Evolutionary conservation across 1,139 yeast genomes (phyloP), one percentile per base, ranked within the genome.

Genomic region (Pneumocystis canis): DNA sequence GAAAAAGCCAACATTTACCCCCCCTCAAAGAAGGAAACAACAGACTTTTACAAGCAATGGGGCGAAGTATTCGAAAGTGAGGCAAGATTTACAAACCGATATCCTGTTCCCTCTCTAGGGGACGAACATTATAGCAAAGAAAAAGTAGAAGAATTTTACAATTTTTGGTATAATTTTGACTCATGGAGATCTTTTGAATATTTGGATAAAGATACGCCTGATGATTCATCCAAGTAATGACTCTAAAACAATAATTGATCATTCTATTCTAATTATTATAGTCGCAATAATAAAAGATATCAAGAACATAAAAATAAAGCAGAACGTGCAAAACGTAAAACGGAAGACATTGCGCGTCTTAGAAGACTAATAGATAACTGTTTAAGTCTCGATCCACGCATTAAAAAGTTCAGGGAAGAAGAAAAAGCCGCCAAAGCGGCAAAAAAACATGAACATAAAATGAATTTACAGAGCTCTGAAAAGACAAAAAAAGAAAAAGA

Each of bases 161-260:
- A 81, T 65, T 89, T 88, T 81, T 92, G 94, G 92, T 89, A 89
- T 77, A 86, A 87, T 75, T 89, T 92, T 71, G 97, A 92, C 75
- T 92, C 98, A 39, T 92, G 99, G 99, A 89, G 96, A 80, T 80
- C 96, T 60, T 92, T 92, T 74, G 99, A 92, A 79, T 92, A 90
- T 79, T 83, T 90, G 75, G 99, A 92, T 74, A 98, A 92, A 79
- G 99, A 92, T 75, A 97, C 90, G 73, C 99, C 99, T 69, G 99
- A 92, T 79, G 99, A 92, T 78, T 87, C 97, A 67, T 88, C 96
- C 67, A 94, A 92, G 59, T 57, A 39, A n/a, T 57, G 25, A 84
- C 20, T 3, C 37, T 5, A n/a, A 40, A 40, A 18, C 41, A 40
- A 18, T n/a, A 18, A 4, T 1, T 4, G 25, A 25, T 35, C 30